phyloP scores from a whole-genome alignment of 1,139 yeast species.

The Yamadazyma jaroonii region DNA sequence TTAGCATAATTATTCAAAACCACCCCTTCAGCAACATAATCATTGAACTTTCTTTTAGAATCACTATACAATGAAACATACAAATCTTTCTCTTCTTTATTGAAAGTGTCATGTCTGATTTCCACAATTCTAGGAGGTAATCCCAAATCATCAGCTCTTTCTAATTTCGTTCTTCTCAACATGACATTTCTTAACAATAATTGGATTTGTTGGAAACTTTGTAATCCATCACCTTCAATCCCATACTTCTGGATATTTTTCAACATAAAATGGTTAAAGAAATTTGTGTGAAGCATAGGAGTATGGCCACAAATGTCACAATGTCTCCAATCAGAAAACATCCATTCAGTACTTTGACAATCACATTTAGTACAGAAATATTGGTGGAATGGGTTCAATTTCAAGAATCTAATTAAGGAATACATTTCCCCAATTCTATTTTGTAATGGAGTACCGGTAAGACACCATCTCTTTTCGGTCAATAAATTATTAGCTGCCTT shows the following conservation, averaged over 20 bases:
- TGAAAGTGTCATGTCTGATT: constrained; percentile 79
- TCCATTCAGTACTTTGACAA: constrained; percentile 80
- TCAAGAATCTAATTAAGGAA: constrained; percentile 80
- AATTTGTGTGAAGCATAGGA: constrained; percentile 92
- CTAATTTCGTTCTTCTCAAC: constrained; percentile 92
- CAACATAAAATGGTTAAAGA: constrained; percentile 91
- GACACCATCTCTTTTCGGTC: constrained; percentile 80
- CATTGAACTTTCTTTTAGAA: constrained; percentile 79
- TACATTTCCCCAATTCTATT: constrained; percentile 96
- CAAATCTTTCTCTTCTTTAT: constrained; percentile 91
- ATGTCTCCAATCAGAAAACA: constrained; percentile 73
- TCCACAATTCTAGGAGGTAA: constrained; percentile 93
- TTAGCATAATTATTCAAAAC: constrained; percentile 94
- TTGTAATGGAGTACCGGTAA: constrained; percentile 94
- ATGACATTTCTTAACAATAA: constrained; percentile 70
- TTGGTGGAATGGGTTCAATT: constrained; percentile 79
- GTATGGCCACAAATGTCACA: constrained; percentile 88
- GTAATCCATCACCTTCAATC: constrained; percentile 73
- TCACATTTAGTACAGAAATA: constrained; percentile 92
- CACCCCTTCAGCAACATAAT: constrained; percentile 91
- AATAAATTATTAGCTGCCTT: constrained; percentile 77
- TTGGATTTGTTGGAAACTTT: constrained; percentile 76
- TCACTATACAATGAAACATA: constrained; percentile 87
- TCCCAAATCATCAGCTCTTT: constrained; percentile 95
- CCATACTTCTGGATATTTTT: constrained; percentile 88